Base-by-base conservation (phyloP, 2,329 filamentous ascomycete genomes). In the Arthrobotrys entomopaga region DNA sequence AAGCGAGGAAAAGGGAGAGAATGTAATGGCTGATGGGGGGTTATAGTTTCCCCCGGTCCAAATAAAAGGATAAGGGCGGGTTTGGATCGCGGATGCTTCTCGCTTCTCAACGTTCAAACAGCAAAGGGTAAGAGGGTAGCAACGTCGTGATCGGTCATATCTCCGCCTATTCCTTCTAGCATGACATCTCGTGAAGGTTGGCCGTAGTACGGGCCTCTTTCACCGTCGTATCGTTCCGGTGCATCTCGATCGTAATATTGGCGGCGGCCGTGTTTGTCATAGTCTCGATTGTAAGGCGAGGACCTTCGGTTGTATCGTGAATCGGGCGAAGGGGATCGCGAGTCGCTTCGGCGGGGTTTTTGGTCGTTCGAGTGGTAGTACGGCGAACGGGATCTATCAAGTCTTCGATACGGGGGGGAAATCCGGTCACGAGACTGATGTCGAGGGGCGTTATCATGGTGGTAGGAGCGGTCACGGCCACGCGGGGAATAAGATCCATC, bases 111-210 rank as follows among this genome's bases (percentile, higher is more conserved):
- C 76, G 75, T 78, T 78, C 78, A 81, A 80, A 81, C 80, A 81
- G 71, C 78, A 77, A 80, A 73, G 79, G 76, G 79, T 80, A 78
- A 78, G 81, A 82, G 79, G 81, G 78, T 81, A 81, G 84, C 81
- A 83, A 87, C 85, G 81, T 86, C 84, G 79, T 82, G 82, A 79
- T 84, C 81, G 70, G 84, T 83, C 71, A 86, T 81, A 65, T 83
- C 83, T 67, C 81, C 79, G 34, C 85, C 84, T 65, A 87, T 77
- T 63, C 85, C 85, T 78, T 88, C 86, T 49, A 88, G 81, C 61
- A 87, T 86, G 59, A 87, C 82, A 77, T 79, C 78, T 58, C 78
- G 77, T 29, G 76, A 77, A 38, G 76, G 76, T 40, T 76, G 75
- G 8, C 77, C 77, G 11, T 77, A 76, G 46, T 76, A 75, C 19